Evolutionary conservation across 2,329 filamentous ascomycete species (phyloP), one percentile per base, ranked within the genome.

Genomic region (Hypoxylon sp.): DNA sequence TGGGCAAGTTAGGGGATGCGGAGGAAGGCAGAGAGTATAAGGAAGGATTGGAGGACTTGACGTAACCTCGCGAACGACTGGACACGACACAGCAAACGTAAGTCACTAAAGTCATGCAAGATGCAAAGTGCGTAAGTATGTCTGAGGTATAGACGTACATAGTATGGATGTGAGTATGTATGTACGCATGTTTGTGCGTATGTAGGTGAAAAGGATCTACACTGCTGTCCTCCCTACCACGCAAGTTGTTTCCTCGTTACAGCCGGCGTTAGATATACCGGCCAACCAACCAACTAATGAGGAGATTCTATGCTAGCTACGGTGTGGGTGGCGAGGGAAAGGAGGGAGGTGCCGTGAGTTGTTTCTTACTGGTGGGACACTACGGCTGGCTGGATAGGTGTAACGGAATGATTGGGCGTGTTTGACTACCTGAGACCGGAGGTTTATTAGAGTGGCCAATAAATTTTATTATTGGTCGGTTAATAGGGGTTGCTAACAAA

Each of bases 141-240:
- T 31, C 29, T 31, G 29, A 31, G 29, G 29, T 31, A 31, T 31
- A 6, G 29, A 31, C 29, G 29, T 31, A 31, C 29, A 31, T 31
- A 31, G 8, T 39, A 22, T 19, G 24, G 37, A 22, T 39, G 11
- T 42, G 37, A 5, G 22, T 37, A 54, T 55, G 42, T 52, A 42
- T 42, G 17, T 33, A 53, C 5, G 33, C 11, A 37, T 37, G 33
- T 14, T 5, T 6, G 35, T 52, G 37, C 29, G 44, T 51, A 50
- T 14, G 19, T 60, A 44, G n/a, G 37, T 22, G 35, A 48, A 59
- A 47, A 33, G 44, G 65, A 63, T 67, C 65, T 63, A 57, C 65
- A 42, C 48, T 57, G 60, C 37, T 44, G 48, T 52, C 22, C 35
- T 44, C 59, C 52, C 46, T 58, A 29, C 24, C 53, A 31, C 65